Conservation (phyloP, 2,329 filamentous ascomycete species). For the Aspergillus sclerotialis region DNA sequence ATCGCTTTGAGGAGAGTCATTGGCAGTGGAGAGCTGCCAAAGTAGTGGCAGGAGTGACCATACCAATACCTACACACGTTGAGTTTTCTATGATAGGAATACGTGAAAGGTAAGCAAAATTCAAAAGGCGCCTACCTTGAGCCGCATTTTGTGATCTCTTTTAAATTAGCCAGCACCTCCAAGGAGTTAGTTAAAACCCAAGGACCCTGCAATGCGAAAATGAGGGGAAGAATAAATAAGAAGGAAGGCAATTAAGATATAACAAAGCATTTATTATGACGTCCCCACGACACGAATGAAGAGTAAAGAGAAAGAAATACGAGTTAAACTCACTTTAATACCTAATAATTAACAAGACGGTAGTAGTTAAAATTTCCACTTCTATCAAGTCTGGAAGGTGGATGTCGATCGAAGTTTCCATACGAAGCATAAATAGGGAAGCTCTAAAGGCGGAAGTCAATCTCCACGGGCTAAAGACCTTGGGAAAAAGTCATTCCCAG, state of each 20-base stretch:
- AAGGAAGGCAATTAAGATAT: no score
- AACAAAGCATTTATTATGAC: no score
- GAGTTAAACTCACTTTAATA: neutral
- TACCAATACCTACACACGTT: neutral
- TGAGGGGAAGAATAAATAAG: no score
- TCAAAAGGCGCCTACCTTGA: neutral
- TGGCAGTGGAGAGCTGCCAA: conserved; percentile 1
- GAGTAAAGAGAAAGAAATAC: no score
- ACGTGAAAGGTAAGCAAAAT: neutral
- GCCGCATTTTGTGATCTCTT: neutral
- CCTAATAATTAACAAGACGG: neutral
- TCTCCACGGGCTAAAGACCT: neutral
- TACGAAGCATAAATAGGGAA: neutral
- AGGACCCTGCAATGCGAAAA: no score
- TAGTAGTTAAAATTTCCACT: neutral
- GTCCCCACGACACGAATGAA: no score
- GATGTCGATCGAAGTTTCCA: neutral
- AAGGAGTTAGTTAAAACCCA: no score
- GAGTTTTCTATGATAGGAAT: neutral
- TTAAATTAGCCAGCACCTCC: neutral
- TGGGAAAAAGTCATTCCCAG: neutral
- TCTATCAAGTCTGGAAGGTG: neutral
- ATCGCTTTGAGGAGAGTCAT: no score
- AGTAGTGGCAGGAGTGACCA: neutral
- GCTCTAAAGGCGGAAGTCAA: neutral